Conservation (phyloP, 2,329 filamentous ascomycete species). For the Parafenestella ontariensis region DNA sequence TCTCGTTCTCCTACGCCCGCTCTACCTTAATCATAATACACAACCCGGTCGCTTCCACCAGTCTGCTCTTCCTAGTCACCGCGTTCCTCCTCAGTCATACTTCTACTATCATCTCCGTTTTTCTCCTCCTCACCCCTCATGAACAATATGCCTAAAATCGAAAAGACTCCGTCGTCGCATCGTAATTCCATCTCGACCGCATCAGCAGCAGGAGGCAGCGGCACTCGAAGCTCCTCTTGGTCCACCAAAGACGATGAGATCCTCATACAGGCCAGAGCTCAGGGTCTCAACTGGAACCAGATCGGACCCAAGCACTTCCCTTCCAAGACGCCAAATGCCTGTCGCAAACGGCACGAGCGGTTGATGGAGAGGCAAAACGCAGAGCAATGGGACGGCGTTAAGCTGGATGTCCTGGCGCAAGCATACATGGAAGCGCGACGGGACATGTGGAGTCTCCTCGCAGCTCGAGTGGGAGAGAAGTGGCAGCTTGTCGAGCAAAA, state of each 20-base stretch:
- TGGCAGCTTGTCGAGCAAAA: constrained; percentile 79
- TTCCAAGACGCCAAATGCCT: constrained; percentile 79
- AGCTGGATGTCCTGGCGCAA: constrained; percentile 75
- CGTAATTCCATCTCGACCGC: constrained; percentile 42
- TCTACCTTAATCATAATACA: constrained; percentile 43
- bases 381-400: constrained; percentile 79
- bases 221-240: constrained; percentile 63
- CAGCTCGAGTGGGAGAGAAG: constrained; percentile 64
- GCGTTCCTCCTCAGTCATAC: constrained; percentile 19
- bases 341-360: constrained; percentile 86
- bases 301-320: constrained; percentile 81
- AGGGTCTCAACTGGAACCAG: constrained; percentile 82
- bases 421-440: constrained; percentile 81
- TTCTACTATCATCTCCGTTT: constrained; percentile 15
- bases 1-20: constrained; percentile 37
- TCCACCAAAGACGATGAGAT: constrained; percentile 75
- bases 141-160: constrained; percentile 56
- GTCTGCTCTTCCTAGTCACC: constrained; percentile 23
- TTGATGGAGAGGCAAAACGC: constrained; percentile 76
- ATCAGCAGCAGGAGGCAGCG: constrained; percentile 35
- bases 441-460: constrained; percentile 81
- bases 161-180: constrained; percentile 40
- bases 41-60: constrained; percentile 34
- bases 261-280: constrained; percentile 73
- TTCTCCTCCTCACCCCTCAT: constrained; percentile 25